These are phyloP conservation scores for Coemansia sp. DNA, from an alignment of 192 early-diverging fungal species.

Conservation along the genomic window DNA sequence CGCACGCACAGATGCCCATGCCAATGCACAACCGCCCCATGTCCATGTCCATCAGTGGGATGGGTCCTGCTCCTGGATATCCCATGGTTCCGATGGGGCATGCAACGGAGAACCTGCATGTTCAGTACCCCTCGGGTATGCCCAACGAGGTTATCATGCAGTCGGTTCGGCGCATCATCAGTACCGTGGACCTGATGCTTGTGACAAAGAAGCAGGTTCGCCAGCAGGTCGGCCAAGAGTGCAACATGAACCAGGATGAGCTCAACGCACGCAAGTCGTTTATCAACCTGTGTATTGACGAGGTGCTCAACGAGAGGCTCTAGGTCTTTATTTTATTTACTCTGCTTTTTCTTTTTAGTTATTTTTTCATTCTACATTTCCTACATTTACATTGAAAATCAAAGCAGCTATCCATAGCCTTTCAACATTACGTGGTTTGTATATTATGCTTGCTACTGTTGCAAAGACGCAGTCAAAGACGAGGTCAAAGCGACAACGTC, in stretches of 20 bases:
- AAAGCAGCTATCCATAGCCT: background rate
- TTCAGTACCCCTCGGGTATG: constrained; percentile 45
- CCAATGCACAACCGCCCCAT: background rate
- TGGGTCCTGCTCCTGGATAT: constrained; percentile 1
- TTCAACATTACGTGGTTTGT: too few relatives aligned
- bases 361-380: background rate
- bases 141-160: constrained; percentile 71
- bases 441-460: too few relatives aligned
- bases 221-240: constrained; percentile 75
- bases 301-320: constrained; percentile 45
- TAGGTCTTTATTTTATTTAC: constrained; percentile 8
- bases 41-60: background rate
- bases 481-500: too few relatives aligned
- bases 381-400: background rate
- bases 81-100: constrained; percentile 6
- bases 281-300: constrained; percentile 85
- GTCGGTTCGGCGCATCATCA: constrained; percentile 72
- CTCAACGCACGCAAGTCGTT: constrained; percentile 78
- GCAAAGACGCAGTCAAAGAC: too few relatives aligned
- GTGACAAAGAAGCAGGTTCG: constrained; percentile 99
- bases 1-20: background rate
- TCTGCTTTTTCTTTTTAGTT: background rate
- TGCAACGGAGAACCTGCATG: constrained; percentile 5
- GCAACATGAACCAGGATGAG: constrained; percentile 72
- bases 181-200: constrained; percentile 93